phyloP scores from a whole-genome alignment of 495 filamentous ascomycete species.

The Emericellopsis terricola region DNA sequence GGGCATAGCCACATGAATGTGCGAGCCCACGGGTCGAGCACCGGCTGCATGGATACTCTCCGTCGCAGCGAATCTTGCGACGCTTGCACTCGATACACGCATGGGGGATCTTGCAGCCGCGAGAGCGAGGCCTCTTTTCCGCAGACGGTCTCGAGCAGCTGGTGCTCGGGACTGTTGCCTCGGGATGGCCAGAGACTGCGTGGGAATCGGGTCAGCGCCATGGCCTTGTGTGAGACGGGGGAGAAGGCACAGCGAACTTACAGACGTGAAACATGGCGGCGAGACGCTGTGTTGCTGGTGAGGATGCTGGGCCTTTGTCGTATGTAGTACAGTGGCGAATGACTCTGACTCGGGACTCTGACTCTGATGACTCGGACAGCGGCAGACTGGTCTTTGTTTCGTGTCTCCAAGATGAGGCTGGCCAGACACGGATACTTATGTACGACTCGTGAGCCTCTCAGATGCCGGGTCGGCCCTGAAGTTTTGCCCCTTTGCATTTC shows the following conservation, averaged over 20 bases:
- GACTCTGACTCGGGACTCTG: no score
- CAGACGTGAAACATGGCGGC: not conserved
- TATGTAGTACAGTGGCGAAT: not conserved
- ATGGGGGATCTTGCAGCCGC: slow-evolving; percentile 32
- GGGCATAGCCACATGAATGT: slow-evolving; percentile 39
- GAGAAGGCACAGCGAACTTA: no score
- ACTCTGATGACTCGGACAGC: no score
- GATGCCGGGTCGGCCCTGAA: not conserved
- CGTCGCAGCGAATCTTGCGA: slow-evolving; percentile 40
- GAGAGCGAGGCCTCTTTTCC: not conserved
- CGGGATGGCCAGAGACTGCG: not conserved
- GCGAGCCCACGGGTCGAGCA: slow-evolving; percentile 36
- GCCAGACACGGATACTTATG: not conserved
- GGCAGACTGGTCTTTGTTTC: no score
- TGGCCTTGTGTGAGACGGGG: no score
- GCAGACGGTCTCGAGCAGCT: not conserved
- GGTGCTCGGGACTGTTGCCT: not conserved
- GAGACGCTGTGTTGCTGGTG: not conserved
- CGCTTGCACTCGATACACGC: slow-evolving; percentile 41
- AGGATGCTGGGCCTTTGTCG: not conserved
- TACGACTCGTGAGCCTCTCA: not conserved
- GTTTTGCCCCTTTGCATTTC: not conserved
- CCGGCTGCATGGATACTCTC: slow-evolving; percentile 38
- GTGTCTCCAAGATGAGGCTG: not conserved
- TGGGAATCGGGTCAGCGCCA: no score